These are phyloP conservation scores for Xylaria cubensis DNA, from an alignment of 495 filamentous ascomycete species.

Conservation along the genomic window DNA sequence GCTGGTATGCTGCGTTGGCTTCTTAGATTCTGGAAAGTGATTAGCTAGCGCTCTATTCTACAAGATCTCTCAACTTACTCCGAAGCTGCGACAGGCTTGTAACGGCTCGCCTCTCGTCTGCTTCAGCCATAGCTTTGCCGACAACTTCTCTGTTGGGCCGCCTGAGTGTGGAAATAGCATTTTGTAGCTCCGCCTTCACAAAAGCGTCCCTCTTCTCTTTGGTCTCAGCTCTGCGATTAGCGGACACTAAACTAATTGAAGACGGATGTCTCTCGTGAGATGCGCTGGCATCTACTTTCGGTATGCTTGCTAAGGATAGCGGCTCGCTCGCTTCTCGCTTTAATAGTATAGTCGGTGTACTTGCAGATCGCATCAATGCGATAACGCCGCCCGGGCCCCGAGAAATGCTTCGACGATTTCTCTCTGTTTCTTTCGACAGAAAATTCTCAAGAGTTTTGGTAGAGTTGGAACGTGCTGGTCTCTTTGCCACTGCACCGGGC, in stretches of 20 bases:
- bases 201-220: slow-evolving; percentile 77
- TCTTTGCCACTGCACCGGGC: slow-evolving; percentile 64
- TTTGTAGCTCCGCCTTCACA: slow-evolving; percentile 79
- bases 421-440: slow-evolving; percentile 67
- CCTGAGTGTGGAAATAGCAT: slow-evolving; percentile 81
- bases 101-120: slow-evolving; percentile 65
- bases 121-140: slow-evolving; percentile 73
- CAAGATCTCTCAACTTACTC: slow-evolving; percentile 42
- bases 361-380: slow-evolving; percentile 73
- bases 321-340: slow-evolving; percentile 72
- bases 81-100: slow-evolving; percentile 46
- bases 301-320: slow-evolving; percentile 57
- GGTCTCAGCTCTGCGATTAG: slow-evolving; percentile 52
- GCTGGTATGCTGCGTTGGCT: slow-evolving; percentile 64
- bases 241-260: slow-evolving; percentile 5
- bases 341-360: slow-evolving; percentile 61
- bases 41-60: slow-evolving; percentile 35
- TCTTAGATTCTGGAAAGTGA: slow-evolving; percentile 62
- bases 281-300: slow-evolving; percentile 46
- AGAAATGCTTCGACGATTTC: slow-evolving; percentile 57
- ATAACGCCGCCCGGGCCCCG: slow-evolving; percentile 57
- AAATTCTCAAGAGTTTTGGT: slow-evolving; percentile 69
- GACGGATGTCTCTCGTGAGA: slow-evolving; percentile 45
- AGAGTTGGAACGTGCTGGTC: slow-evolving; percentile 55
- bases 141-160: slow-evolving; percentile 86